Base-by-base conservation (phyloP, 169 alveolate species). In the Cryptosporidium xiaoi region DNA sequence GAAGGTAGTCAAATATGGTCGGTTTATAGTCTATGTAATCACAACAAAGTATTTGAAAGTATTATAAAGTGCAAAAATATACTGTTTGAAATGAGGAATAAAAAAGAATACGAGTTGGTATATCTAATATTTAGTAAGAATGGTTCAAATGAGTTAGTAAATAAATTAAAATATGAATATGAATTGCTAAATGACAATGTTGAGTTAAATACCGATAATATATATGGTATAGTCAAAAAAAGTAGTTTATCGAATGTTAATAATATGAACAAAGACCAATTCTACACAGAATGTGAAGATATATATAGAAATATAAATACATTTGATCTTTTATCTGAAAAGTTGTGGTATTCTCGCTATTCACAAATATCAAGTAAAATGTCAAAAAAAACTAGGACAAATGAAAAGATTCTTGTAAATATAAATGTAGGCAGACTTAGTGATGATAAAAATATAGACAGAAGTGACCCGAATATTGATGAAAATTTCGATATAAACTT, bases 21-120 rank as follows among this genome's bases (percentile, higher is more conserved):
- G 18, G 55, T 69, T 51, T 69, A 69, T 31, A 69, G 83, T 53
- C 50, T 69, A 69, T 69, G 83, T 31, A 69, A 69, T 51, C 83
- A 69, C 24, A 69, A 46, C 20, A 24, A 50, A 7, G 34, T 33
- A 51, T 55, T 69, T 69, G 66, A 20, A 51, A 31, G n/a, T 53
- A 33, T 69, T 8, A 66, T 48, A 33, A 20, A 46, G 3, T 69
- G 83, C 50, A 69, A 29, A 18, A 46, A 51, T 53, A 53, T 55
- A 51, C 27, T 69, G 36, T 27, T 20, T 40, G 51, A 24, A 27
- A 50, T 69, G 15, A 55, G 55, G 16, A 50, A 69, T 51, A 33
- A 29, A 1, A 31, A 27, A 20, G 50, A 29, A 33, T 27, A n/a
- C 2, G 83, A 69, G 34, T 29, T 69, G 36, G 66, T 69, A n/a